Percentiles rank a stretch among this genome's conserved stretches.
phyloP scores from a whole-genome alignment of 1,284 basidiomycete species.

The Sporisorium reilianum region DNA sequence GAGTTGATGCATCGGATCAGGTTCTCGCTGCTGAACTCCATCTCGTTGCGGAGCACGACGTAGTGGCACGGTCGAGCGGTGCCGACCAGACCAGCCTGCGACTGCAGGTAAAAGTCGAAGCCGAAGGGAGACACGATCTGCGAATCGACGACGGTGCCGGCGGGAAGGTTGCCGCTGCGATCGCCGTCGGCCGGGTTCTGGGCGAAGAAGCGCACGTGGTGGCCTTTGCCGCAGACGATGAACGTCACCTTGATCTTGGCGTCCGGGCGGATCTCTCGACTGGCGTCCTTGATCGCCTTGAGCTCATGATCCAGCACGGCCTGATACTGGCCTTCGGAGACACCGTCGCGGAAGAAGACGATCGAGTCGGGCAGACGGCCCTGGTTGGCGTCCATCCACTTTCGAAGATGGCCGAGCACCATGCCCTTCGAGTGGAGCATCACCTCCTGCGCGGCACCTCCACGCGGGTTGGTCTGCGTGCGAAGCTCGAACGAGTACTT shows the following conservation, averaged over 20 bases:
- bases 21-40: slow-evolving; percentile 43
- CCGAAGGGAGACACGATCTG: slow-evolving; percentile 71
- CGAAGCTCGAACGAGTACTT: slow-evolving; percentile 70
- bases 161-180: slow-evolving; percentile 72
- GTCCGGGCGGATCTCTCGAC: slow-evolving; percentile 52
- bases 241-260: slow-evolving; percentile 67
- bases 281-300: slow-evolving; percentile 66
- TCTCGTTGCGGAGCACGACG: slow-evolving; percentile 69
- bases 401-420: slow-evolving; percentile 48
- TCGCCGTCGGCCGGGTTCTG: slow-evolving; percentile 61
- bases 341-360: slow-evolving; percentile 72
- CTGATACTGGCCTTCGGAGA: slow-evolving; percentile 72
- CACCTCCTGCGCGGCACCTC: slow-evolving; percentile 65
- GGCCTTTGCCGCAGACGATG: slow-evolving; percentile 60
- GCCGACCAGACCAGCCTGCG: slow-evolving; percentile 65
- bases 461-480: slow-evolving; percentile 69
- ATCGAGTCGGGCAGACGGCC: slow-evolving; percentile 68
- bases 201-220: slow-evolving; percentile 71
- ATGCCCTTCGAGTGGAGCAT: slow-evolving; percentile 63
- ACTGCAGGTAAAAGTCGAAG: slow-evolving; percentile 68
- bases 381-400: slow-evolving; percentile 56
- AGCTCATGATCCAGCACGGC: slow-evolving; percentile 70
- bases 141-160: slow-evolving; percentile 69
- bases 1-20: slow-evolving; percentile 67
- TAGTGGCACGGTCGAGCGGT: slow-evolving; percentile 72